Evolutionary conservation across 2,329 filamentous ascomycete genomes (phyloP).

Genomic region (Penicillium expansum): DNA sequence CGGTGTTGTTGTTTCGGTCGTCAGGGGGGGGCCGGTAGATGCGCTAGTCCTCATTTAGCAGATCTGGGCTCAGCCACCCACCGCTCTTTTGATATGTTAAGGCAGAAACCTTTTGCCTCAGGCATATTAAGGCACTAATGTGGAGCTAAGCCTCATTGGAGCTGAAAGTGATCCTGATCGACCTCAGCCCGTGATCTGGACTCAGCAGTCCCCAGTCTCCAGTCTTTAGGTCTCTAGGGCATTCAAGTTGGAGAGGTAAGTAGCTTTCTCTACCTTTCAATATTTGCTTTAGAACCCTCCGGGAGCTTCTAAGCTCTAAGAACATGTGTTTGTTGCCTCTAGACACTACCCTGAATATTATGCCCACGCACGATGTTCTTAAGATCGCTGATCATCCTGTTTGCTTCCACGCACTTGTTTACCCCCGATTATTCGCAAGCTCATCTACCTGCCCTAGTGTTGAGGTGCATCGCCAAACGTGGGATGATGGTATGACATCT

Average conservation of each 20-base stretch:
- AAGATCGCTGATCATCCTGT: constrained; percentile 20
- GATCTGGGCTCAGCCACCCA: constrained; percentile 7
- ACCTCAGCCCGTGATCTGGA: constrained; percentile 17
- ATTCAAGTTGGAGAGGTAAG: constrained; percentile 7
- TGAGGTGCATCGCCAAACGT: neutral
- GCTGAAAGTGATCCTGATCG: constrained; percentile 12
- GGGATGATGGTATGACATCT: constrained; percentile 22
- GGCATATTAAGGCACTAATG: neutral
- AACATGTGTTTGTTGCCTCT: constrained; percentile 9
- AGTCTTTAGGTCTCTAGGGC: constrained; percentile 10
- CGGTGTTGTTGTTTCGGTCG: constrained; percentile 26
- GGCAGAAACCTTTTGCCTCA: neutral
- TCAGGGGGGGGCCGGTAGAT: constrained; percentile 20
- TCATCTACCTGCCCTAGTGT: constrained; percentile 11
- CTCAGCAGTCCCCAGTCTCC: constrained; percentile 17
- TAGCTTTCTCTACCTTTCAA: neutral
- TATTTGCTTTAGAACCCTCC: neutral
- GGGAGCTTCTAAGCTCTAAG: neutral
- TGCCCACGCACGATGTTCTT: constrained; percentile 39
- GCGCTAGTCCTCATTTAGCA: constrained; percentile 10
- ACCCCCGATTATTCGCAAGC: constrained; percentile 16
- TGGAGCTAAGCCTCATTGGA: constrained; percentile 6
- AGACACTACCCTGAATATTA: constrained; percentile 21
- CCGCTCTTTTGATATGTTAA: constrained; percentile 7
- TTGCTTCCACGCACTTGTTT: constrained; percentile 44